These are phyloP conservation scores for Gymnopilus junonius DNA, from an alignment of 768 basidiomycete species.

Conservation along the genomic window DNA sequence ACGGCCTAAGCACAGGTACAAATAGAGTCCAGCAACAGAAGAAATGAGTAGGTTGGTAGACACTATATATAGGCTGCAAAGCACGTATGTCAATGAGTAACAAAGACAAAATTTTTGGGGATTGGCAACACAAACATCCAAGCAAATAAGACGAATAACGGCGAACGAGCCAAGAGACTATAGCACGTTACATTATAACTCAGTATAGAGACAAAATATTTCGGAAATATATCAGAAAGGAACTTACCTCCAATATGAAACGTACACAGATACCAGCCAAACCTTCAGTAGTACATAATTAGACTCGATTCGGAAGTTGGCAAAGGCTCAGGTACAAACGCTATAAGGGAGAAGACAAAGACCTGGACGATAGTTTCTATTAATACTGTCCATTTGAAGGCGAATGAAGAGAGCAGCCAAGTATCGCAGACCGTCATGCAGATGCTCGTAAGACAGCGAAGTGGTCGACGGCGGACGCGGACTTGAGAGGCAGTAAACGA, in stretches of 20 bases:
- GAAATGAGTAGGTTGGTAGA: slow-evolving; percentile 30
- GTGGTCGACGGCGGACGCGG: not conserved
- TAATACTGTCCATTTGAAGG: slow-evolving; percentile 9
- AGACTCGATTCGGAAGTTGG: no score
- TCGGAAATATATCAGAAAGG: not conserved
- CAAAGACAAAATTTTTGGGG: not conserved
- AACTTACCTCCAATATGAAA: slow-evolving; percentile 36
- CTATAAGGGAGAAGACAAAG: slow-evolving; percentile 27
- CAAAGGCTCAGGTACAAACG: slow-evolving; percentile 29
- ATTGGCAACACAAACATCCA: slow-evolving; percentile 25
- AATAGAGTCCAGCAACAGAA: slow-evolving; percentile 33
- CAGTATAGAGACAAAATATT: not conserved
- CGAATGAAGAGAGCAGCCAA: not conserved
- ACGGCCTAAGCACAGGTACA: slow-evolving; percentile 37
- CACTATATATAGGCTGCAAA: slow-evolving; percentile 34
- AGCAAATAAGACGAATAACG: slow-evolving; percentile 19
- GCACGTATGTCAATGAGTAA: not conserved
- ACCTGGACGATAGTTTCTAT: slow-evolving; percentile 23
- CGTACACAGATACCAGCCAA: slow-evolving; percentile 37
- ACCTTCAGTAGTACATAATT: slow-evolving; percentile 29
- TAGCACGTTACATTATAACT: not conserved
- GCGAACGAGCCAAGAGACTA: slow-evolving; percentile 37
- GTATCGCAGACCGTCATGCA: not conserved
- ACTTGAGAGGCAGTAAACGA: not conserved
- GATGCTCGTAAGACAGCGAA: no score